A percentile compares a stretch with the other conserved stretches of the same genome.
Evolutionary conservation across 2,329 filamentous ascomycete genomes (phyloP).

Genomic region (Coniochaeta pulveracea): DNA sequence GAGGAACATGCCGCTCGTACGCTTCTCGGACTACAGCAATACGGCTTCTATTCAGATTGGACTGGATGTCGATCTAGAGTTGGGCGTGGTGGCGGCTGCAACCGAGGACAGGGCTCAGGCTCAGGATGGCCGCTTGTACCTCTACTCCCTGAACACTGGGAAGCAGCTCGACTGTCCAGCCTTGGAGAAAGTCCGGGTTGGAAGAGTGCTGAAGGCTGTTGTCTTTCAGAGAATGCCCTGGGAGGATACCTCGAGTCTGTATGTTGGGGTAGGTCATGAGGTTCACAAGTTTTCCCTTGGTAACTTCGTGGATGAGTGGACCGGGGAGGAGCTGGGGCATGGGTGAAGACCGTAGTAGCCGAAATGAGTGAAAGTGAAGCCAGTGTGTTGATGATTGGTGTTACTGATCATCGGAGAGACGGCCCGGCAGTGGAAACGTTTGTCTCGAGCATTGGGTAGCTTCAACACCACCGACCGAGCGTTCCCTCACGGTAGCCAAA

Average conservation of each 20-base stretch:
- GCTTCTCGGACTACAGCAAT: constrained; percentile 40
- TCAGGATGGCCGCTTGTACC: constrained; percentile 23
- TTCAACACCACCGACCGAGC: no score
- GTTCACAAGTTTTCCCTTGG: constrained; percentile 35
- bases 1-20: constrained; percentile 26
- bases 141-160: constrained; percentile 40
- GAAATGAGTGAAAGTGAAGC: background rate
- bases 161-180: constrained; percentile 18
- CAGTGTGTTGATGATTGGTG: no score
- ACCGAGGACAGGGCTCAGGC: constrained; percentile 25
- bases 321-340: background rate
- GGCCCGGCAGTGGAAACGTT: no score
- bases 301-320: constrained; percentile 1
- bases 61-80: constrained; percentile 34
- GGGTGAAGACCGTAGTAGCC: background rate
- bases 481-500: no score
- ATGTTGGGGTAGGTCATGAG: constrained; percentile 24
- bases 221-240: constrained; percentile 32
- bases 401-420: no score
- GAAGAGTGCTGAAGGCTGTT: constrained; percentile 27
- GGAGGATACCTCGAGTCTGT: constrained; percentile 34
- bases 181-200: constrained; percentile 10
- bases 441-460: no score
- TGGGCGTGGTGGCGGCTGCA: constrained; percentile 40
- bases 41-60: constrained; percentile 34